Evolutionary conservation across 108 stramenopile genomes (phyloP), one percentile per base, ranked within the genome.

Genomic region (Cylindrotheca closterium): DNA sequence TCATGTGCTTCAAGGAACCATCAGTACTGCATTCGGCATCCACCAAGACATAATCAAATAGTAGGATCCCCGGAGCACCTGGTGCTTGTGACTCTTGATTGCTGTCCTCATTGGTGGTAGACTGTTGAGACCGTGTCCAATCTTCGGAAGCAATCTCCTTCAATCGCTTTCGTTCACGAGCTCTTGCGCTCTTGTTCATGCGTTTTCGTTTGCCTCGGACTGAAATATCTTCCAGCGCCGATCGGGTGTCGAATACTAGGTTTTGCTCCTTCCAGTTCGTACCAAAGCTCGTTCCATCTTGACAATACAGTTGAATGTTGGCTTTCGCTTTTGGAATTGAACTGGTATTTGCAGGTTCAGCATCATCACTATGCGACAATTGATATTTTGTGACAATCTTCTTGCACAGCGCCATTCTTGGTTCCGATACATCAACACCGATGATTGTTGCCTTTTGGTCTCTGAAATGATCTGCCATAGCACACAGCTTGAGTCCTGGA

Each of bases 1-100:
- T 66, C 22, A 91, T 51, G 58, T 92, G 94, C 28, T 79, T 75
- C 18, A 94, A 47, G 0, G 93, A 91, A n/a, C 94, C 95, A 75
- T 97, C 95, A 12, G 94, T 93, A 37, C 87, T 89, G 71, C 97
- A 97, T 75, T 97, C 95, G 8, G 93, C 96, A 79, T 97, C 96
- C 7, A 97, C 95, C 24, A 97, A 71, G 1, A 97, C 93, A 45
- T 76, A 71, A 69, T 97, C 93, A 73, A 91, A 97, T 12, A 53
- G 58, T 27, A 49, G 26, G 0, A 81, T 51, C 22, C 21, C 45
- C n/a, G 24, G 24, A n/a, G n/a, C n/a, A n/a, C n/a, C n/a, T n/a
- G n/a, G n/a, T n/a, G n/a, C n/a, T n/a, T n/a, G n/a, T n/a, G n/a
- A n/a, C n/a, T n/a, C n/a, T n/a, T n/a, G n/a, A 23, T 47, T 12